These are phyloP conservation scores for Closterium sp. DNA, from an alignment of 139 green algal genomes.

Conservation along the genomic window DNA sequence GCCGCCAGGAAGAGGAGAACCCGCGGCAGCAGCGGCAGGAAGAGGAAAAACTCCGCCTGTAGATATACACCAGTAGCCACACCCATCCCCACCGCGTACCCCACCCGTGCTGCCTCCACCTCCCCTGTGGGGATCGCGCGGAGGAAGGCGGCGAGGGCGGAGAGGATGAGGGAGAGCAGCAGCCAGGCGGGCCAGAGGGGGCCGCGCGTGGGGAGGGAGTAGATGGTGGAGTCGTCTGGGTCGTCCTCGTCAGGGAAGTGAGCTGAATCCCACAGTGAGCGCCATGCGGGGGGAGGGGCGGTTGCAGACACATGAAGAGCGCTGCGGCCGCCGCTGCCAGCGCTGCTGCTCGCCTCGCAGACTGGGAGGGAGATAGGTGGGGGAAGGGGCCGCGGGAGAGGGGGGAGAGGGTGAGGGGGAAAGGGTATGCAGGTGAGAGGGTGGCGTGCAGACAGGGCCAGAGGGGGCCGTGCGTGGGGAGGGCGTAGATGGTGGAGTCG, in stretches of 20 bases:
- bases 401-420: too few relatives aligned
- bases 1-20: conserved; percentile 62
- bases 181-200: conserved; percentile 84
- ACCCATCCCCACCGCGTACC: conserved; percentile 30
- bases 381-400: too few relatives aligned
- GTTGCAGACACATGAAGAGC: conserved; percentile 68
- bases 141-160: conserved; percentile 52
- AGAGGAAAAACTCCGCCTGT: conserved; percentile 81
- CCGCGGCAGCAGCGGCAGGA: conserved; percentile 66
- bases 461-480: conserved; percentile 56
- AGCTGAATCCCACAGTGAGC: conserved; percentile 82
- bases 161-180: conserved; percentile 64
- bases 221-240: conserved; percentile 81
- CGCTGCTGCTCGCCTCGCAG: conserved; percentile 15
- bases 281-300: conserved; percentile 79
- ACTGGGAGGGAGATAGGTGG: conserved; percentile 14
- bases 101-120: conserved; percentile 16
- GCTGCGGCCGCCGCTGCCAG: conserved; percentile 46
- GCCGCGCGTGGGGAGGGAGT: conserved; percentile 61
- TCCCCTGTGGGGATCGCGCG: conserved; percentile 39
- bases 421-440: background rate
- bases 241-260: conserved; percentile 78
- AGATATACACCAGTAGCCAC: conserved; percentile 74
- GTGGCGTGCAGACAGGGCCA: conserved; percentile 66
- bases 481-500: too few relatives aligned